Conservation (phyloP, 495 filamentous ascomycete species). For the Neurospora africana region DNA sequence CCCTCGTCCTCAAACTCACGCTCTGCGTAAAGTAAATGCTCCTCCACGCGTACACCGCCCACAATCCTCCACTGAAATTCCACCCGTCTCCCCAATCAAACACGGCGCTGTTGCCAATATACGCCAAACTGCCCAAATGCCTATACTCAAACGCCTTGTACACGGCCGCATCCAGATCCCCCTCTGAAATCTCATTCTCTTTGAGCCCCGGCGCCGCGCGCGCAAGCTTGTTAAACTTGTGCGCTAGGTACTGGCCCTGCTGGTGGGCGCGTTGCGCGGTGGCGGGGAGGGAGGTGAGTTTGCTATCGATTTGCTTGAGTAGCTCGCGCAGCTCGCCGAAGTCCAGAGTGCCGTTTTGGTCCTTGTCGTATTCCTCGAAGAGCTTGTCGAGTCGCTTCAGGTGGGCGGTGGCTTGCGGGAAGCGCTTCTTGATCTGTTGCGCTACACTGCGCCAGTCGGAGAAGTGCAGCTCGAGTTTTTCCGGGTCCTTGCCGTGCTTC, state of each 20-base stretch:
- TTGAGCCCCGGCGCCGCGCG: conserved; percentile 63
- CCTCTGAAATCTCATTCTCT: conserved; percentile 72
- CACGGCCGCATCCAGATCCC: conserved; percentile 83
- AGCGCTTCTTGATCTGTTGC: conserved; percentile 69
- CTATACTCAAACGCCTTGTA: conserved; percentile 95
- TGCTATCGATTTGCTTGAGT: conserved; percentile 79
- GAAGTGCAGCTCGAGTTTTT: conserved; percentile 73
- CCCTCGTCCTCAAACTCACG: conserved; percentile 81
- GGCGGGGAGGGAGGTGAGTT: conserved; percentile 75
- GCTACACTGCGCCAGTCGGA: conserved; percentile 80
- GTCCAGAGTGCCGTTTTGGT: conserved; percentile 84
- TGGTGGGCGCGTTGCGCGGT: conserved; percentile 97
- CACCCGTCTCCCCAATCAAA: conserved; percentile 72
- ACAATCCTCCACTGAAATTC: conserved; percentile 70
- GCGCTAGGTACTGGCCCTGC: conserved; percentile 86
- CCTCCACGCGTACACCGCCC: conserved; percentile 94
- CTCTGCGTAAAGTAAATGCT: conserved; percentile 98
- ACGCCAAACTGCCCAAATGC: conserved; percentile 86
- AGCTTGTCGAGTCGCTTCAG: conserved; percentile 79
- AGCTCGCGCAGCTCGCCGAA: conserved; percentile 86
- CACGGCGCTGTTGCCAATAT: conserved; percentile 91
- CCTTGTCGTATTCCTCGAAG: conserved; percentile 85
- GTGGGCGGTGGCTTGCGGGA: conserved; percentile 88
- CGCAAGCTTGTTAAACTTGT: conserved; percentile 89
- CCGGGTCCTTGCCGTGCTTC: conserved; percentile 82